These are phyloP conservation scores for Yamagishiella unicocca DNA, from an alignment of 139 green algal genomes.

Conservation along the genomic window DNA sequence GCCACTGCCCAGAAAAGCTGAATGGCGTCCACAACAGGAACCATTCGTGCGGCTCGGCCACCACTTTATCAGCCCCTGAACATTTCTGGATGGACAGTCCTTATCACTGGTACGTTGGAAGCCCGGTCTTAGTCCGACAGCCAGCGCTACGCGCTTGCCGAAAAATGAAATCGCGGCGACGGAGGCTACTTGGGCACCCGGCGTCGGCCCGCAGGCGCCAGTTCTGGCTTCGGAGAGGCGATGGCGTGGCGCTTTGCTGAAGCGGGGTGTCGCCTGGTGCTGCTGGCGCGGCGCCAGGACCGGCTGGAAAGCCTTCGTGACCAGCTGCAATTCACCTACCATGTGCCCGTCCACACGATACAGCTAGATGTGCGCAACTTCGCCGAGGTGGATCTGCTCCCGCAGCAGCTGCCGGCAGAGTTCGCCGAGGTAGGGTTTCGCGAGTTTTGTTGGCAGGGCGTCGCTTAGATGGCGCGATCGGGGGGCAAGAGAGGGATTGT, in stretches of 20 bases:
- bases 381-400: constrained; percentile 58
- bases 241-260: constrained; percentile 81
- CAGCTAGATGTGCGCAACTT: constrained; percentile 75
- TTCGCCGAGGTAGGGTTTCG: constrained; percentile 69
- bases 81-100: constrained; percentile 58
- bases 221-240: constrained; percentile 81
- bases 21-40: constrained; percentile 3
- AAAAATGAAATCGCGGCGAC: no score
- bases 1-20: no score
- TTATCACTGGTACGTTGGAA: constrained; percentile 73
- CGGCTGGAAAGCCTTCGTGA: constrained; percentile 69
- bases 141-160: no score
- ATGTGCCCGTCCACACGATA: constrained; percentile 41
- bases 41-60: background rate
- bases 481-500: no score
- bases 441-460: no score
- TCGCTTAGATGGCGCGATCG: no score
- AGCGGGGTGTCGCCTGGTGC: constrained; percentile 75
- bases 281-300: constrained; percentile 78
- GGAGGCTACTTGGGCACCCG: no score
- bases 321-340: constrained; percentile 43
- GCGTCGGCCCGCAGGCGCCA: constrained; percentile 75
- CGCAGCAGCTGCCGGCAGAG: constrained; percentile 63
- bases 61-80: constrained; percentile 58
- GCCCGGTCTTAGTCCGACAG: no score